A percentile compares a stretch with the other conserved stretches of the same genome.
Conservation (phyloP, 805 yeast species). For the Brettanomyces bruxellensis region DNA sequence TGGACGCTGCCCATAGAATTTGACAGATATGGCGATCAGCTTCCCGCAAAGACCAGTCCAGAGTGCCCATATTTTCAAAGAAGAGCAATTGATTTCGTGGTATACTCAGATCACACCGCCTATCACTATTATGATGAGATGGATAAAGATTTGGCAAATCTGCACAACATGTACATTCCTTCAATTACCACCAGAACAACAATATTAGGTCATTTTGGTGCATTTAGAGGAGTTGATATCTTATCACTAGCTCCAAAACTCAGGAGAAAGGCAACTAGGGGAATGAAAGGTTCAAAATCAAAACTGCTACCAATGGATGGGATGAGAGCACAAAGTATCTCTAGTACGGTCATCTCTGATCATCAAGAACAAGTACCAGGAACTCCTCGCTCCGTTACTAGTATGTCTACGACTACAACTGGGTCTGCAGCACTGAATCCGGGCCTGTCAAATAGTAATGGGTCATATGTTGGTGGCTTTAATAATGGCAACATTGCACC, state of each 20-base stretch:
- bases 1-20: conserved; percentile 61
- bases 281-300: neutral
- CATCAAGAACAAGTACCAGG: neutral
- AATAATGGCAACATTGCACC: neutral
- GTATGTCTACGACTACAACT: neutral
- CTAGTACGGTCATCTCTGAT: neutral
- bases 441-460: neutral
- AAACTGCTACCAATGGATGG: neutral
- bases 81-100: conserved; percentile 65
- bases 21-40: conserved; percentile 35
- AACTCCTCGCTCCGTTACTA: neutral
- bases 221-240: conserved; percentile 43
- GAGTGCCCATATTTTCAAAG: conserved; percentile 53
- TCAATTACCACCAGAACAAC: conserved; percentile 24
- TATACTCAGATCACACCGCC: conserved; percentile 47
- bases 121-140: conserved; percentile 76
- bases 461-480: neutral
- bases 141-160: conserved; percentile 55
- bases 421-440: neutral
- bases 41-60: conserved; percentile 23
- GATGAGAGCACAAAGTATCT: neutral
- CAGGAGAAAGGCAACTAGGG: neutral
- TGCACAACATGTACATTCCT: conserved; percentile 40
- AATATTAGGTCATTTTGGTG: conserved; percentile 72
- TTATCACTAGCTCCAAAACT: neutral